Base-by-base conservation (phyloP, 441 rosid species). In the Brassica hybrid region DNA sequence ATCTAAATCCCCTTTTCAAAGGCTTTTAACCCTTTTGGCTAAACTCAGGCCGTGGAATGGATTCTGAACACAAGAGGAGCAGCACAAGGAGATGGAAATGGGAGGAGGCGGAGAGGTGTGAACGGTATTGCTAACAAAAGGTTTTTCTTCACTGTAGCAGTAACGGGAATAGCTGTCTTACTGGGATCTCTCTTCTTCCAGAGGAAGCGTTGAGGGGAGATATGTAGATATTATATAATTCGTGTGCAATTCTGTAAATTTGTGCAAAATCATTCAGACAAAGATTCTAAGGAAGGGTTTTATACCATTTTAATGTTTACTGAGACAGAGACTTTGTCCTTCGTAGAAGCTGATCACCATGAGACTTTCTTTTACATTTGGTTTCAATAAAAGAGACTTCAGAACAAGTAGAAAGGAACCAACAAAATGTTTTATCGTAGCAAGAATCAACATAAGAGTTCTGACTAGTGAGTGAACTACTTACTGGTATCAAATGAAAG, bases 141-240 rank as follows among this genome's bases (percentile, higher is more conserved):
- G 32, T 81, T 95, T 73, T 80, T 95, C 34, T 84, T 95, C 81
- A 91, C 97, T 27, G 84, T 94, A 25, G 99, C 97, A 14, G 85
- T 91, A 76, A 90, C 97, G 0, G 97, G 99, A 38, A 88, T 92
- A 65, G 97, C 99, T 34, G 93, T 94, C 74, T 69, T 94, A 27
- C 76, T 94, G 74, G 99, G 99, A 73, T 91, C 99, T 0, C 67
- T 94, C 69, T 80, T 92, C 80, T 90, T 87, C 87, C 99, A 91
- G 85, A 92, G 84, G 76, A 52, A 52, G 21, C 58, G 4, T 56
- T 32, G 64, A 2, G 2, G 32, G 14, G 27, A n/a, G n/a, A n/a
- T n/a, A n/a, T n/a, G n/a, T n/a, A n/a, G n/a, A n/a, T n/a, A n/a
- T n/a, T n/a, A n/a, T n/a, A n/a, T n/a, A n/a, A n/a, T n/a, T n/a